Conservation (phyloP, 177 flowering plant genomes). For the Vitis hybrid region DNA sequence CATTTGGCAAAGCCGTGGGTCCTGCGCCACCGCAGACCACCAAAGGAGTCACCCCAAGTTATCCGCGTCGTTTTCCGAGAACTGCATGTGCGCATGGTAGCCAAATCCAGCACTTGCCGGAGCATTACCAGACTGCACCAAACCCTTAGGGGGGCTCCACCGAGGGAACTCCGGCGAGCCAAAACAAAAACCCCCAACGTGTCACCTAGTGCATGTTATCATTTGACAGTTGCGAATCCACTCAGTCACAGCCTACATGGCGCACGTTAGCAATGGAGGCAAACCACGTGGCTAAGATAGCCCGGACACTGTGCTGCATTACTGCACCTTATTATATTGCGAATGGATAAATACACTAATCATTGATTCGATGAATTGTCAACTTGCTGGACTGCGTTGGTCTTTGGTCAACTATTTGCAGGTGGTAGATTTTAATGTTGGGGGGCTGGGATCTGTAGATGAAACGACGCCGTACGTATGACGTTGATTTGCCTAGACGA, state of each 20-base stretch:
- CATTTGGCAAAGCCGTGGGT: too few relatives aligned
- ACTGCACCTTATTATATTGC: too few relatives aligned
- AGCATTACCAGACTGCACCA: background rate
- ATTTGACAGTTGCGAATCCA: too few relatives aligned
- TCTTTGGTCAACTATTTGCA: too few relatives aligned
- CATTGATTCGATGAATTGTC: constrained; percentile 3
- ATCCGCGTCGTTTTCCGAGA: constrained; percentile 11
- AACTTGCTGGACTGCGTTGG: background rate
- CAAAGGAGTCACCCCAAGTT: background rate
- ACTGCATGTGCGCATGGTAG: constrained; percentile 16
- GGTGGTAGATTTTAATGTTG: too few relatives aligned
- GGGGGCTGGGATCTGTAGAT: too few relatives aligned
- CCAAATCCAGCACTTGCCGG: background rate
- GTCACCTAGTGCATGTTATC: background rate
- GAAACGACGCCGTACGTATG: too few relatives aligned
- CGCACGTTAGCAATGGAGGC: background rate
- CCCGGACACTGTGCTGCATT: too few relatives aligned
- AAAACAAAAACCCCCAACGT: background rate
- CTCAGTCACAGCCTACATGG: background rate
- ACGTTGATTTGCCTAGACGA: too few relatives aligned
- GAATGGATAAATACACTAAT: constrained; percentile 4
- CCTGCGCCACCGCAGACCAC: too few relatives aligned
- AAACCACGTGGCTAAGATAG: background rate
- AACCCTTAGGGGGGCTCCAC: too few relatives aligned
- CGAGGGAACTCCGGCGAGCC: too few relatives aligned